Percentiles rank a stretch among this genome's conserved stretches.
These are phyloP conservation scores for Ascocoryne sarcoides DNA, from an alignment of 2,329 filamentous ascomycete genomes.

Conservation along the genomic window DNA sequence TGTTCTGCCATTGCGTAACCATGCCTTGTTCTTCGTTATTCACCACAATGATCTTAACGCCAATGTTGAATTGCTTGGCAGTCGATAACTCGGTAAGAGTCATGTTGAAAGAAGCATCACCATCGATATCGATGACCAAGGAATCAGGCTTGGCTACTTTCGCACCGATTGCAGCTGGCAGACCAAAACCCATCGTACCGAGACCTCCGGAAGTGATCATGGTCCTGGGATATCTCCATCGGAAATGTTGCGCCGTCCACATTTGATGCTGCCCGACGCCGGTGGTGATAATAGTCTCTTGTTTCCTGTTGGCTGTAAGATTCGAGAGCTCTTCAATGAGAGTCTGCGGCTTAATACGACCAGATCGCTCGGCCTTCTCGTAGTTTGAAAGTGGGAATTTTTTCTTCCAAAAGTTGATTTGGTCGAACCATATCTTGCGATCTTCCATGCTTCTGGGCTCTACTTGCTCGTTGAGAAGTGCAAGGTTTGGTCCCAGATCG, in stretches of 20 bases:
- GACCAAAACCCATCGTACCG: constrained; percentile 91
- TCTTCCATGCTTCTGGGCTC: constrained; percentile 51
- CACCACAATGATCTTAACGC: constrained; percentile 85
- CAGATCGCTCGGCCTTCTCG: constrained; percentile 65
- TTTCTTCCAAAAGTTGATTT: constrained; percentile 86
- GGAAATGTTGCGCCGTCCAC: constrained; percentile 96
- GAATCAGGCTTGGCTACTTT: constrained; percentile 65
- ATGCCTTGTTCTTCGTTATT: constrained; percentile 99
- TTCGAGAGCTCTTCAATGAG: constrained; percentile 86
- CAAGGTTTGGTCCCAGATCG: constrained; percentile 75
- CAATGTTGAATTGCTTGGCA: constrained; percentile 91
- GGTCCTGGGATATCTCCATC: constrained; percentile 82
- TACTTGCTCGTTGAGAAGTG: constrained; percentile 64
- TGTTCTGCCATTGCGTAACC: constrained; percentile 97
- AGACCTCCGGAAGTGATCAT: constrained; percentile 97
- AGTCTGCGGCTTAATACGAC: constrained; percentile 88
- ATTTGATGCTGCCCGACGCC: constrained; percentile 98
- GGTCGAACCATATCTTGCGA: constrained; percentile 76
- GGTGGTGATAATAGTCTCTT: constrained; percentile 80
- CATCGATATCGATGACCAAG: constrained; percentile 84
- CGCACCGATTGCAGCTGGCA: constrained; percentile 89
- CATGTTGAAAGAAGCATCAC: constrained; percentile 99
- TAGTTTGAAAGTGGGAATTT: constrained; percentile 80
- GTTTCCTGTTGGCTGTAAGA: constrained; percentile 69
- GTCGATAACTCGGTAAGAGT: constrained; percentile 92